Conservation (phyloP, 2,329 filamentous ascomycete genomes). For the Phyllosticta capitalensis region DNA sequence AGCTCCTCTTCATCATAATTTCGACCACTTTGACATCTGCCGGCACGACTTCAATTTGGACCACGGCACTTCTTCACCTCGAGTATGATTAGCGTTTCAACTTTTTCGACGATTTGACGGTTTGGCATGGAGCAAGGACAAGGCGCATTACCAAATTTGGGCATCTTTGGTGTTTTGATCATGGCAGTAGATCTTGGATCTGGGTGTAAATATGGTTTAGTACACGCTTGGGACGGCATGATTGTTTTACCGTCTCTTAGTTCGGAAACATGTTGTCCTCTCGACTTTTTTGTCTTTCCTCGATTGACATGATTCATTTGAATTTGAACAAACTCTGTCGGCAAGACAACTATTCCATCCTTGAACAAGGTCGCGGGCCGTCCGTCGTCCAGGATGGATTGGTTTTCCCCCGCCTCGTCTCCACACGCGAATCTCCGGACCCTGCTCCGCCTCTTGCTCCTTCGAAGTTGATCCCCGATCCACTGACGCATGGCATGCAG, state of each 20-base stretch:
- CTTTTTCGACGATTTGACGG: neutral
- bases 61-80: neutral
- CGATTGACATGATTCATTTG: neutral
- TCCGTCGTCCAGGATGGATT: neutral
- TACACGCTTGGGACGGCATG: neutral
- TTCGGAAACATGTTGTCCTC: neutral
- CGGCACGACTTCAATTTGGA: neutral
- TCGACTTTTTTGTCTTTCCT: neutral
- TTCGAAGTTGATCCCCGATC: neutral
- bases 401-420: neutral
- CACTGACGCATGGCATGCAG: neutral
- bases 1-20: constrained; percentile 13
- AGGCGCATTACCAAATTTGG: neutral
- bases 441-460: neutral
- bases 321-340: neutral
- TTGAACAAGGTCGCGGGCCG: neutral
- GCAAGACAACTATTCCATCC: neutral
- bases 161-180: neutral
- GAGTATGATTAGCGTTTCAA: neutral
- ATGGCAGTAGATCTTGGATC: neutral
- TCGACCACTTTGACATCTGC: neutral
- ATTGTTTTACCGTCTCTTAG: neutral
- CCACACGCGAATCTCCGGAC: neutral
- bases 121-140: neutral
- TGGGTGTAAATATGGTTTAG: neutral